Percentiles rank a stretch among this genome's conserved stretches.
phyloP scores from a whole-genome alignment of 306 rosid genomes.

The Hippophae gyantsensis region DNA sequence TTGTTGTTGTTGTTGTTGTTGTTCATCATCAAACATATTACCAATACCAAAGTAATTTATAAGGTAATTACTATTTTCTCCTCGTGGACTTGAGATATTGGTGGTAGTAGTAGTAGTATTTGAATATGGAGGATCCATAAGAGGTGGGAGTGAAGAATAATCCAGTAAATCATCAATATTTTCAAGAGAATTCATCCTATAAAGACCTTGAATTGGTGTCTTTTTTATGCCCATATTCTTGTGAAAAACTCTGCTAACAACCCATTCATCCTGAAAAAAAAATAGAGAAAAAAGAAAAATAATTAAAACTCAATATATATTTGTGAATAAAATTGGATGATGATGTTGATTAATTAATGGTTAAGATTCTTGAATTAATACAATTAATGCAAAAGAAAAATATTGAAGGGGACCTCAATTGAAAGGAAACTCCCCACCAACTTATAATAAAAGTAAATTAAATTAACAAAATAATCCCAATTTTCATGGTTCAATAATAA shows the following conservation, averaged over 20 bases:
- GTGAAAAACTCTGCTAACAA: slow-evolving; percentile 70
- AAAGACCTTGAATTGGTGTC: slow-evolving; percentile 17
- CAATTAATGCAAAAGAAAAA: slow-evolving; percentile 13
- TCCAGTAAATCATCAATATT: slow-evolving; percentile 39
- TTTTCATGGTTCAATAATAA: too few species aligned
- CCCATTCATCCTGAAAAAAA: slow-evolving; percentile 79
- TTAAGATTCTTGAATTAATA: slow-evolving; percentile 17
- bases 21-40: slow-evolving; percentile 10
- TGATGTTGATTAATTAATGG: not conserved
- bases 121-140: slow-evolving; percentile 37
- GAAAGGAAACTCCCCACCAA: slow-evolving; percentile 47
- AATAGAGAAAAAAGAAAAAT: not conserved
- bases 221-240: slow-evolving; percentile 44
- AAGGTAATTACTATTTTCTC: not conserved
- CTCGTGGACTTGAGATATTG: not conserved
- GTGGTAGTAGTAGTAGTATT: slow-evolving; percentile 10
- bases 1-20: slow-evolving; percentile 18
- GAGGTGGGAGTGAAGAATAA: slow-evolving; percentile 65
- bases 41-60: not conserved
- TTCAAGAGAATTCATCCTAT: slow-evolving; percentile 38
- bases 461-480: not conserved
- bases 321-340: too few species aligned
- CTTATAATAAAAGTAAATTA: slow-evolving; percentile 12
- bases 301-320: too few species aligned
- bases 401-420: slow-evolving; percentile 5